Conservation (phyloP, 306 rosid species). For the Trifolium dubium region DNA sequence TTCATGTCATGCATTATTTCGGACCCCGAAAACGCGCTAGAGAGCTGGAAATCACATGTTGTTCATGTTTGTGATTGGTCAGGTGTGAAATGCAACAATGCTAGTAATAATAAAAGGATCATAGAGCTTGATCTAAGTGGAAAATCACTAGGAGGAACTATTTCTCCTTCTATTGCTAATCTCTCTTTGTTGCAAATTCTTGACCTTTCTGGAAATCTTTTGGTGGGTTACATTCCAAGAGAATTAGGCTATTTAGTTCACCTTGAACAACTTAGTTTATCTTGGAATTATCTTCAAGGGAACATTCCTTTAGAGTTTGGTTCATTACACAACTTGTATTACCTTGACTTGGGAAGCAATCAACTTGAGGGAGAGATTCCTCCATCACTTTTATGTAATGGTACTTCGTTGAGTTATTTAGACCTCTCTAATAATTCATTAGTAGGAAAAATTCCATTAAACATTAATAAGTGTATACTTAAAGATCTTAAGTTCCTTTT, state of each 20-base stretch:
- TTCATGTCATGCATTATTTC: conserved; percentile 75
- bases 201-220: conserved; percentile 74
- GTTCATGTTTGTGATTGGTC: conserved; percentile 75
- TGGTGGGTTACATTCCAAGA: conserved; percentile 71
- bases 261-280: conserved; percentile 68
- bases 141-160: conserved; percentile 63
- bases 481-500: conserved; percentile 64
- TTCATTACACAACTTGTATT: conserved; percentile 61
- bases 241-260: conserved; percentile 64
- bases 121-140: conserved; percentile 81
- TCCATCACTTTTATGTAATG: conserved; percentile 70
- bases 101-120: conserved; percentile 48
- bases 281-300: conserved; percentile 65
- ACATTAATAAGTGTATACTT: conserved; percentile 55
- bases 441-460: conserved; percentile 64
- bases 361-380: conserved; percentile 70
- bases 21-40: conserved; percentile 61
- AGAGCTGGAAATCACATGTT: conserved; percentile 57
- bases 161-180: conserved; percentile 72
- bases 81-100: conserved; percentile 76
- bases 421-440: conserved; percentile 88
- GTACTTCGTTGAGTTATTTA: conserved; percentile 66
- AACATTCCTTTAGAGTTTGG: conserved; percentile 67
- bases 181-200: conserved; percentile 74
- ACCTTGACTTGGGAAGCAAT: conserved; percentile 81